These are phyloP conservation scores for Rhynchospora tenuis DNA, from an alignment of 176 grass and related monocot species.

Conservation along the genomic window DNA sequence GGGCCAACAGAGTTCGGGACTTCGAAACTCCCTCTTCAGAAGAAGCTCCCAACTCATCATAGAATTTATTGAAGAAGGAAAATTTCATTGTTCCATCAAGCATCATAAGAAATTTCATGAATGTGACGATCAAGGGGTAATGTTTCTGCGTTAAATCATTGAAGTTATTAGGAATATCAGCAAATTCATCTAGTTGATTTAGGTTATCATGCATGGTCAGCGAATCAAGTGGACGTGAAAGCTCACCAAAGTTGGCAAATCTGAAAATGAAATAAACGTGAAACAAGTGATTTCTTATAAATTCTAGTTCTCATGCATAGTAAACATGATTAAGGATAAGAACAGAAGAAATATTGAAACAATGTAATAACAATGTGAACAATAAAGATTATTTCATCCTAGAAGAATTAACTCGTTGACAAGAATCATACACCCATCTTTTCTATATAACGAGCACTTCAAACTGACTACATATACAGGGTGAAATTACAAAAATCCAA, in stretches of 20 bases:
- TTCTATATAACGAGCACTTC: neutral
- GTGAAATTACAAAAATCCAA: neutral
- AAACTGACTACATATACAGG: neutral
- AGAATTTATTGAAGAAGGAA: conserved; percentile 72
- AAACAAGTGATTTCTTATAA: neutral
- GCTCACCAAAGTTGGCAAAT: conserved; percentile 37
- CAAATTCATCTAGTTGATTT: conserved; percentile 53
- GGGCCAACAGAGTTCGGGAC: conserved; percentile 36
- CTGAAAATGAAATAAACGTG: conserved; percentile 23
- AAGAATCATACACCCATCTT: too few species aligned
- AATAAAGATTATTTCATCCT: neutral
- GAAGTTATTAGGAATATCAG: conserved; percentile 60
- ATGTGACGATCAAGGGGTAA: conserved; percentile 80
- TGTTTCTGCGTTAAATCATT: conserved; percentile 21
- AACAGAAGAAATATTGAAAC: neutral
- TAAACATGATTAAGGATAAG: neutral
- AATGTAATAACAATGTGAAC: neutral
- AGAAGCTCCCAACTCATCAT: conserved; percentile 26
- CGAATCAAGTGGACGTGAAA: conserved; percentile 20
- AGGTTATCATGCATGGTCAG: conserved; percentile 51
- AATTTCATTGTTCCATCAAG: conserved; percentile 60
- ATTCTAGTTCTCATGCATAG: neutral
- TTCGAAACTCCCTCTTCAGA: conserved; percentile 39
- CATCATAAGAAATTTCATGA: conserved; percentile 74
- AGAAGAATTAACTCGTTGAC: neutral